Conservation (phyloP, 805 yeast species). For the Sugiyamaella floridensis region DNA sequence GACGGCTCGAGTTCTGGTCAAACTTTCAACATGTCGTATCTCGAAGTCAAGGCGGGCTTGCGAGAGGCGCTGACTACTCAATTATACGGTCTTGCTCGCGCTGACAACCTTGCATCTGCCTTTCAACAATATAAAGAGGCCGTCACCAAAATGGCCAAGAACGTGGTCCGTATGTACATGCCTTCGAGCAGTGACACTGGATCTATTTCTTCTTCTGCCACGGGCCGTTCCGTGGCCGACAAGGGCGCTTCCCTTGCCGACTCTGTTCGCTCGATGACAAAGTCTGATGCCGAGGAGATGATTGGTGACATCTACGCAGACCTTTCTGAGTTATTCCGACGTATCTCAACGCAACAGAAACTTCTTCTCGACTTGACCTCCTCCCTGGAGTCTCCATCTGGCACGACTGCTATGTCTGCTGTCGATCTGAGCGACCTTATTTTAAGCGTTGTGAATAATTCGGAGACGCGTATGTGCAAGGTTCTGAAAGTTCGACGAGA, state of each 20-base stretch:
- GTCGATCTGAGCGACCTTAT: conserved; percentile 64
- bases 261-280: conserved; percentile 56
- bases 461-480: conserved; percentile 72
- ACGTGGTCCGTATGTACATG: conserved; percentile 56
- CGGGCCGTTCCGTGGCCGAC: conserved; percentile 27
- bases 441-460: conserved; percentile 56
- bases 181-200: conserved; percentile 37
- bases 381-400: conserved; percentile 31
- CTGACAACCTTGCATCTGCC: conserved; percentile 56
- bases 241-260: conserved; percentile 38
- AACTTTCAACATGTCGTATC: conserved; percentile 33
- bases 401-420: conserved; percentile 23
- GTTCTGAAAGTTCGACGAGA: conserved; percentile 72
- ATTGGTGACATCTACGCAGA: conserved; percentile 51
- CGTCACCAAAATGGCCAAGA: conserved; percentile 64
- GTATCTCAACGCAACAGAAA: conserved; percentile 75
- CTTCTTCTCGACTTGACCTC: conserved; percentile 64
- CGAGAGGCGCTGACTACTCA: conserved; percentile 40
- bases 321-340: conserved; percentile 63
- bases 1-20: not conserved
- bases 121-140: conserved; percentile 59
- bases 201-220: conserved; percentile 24
- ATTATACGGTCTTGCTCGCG: conserved; percentile 51
- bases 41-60: conserved; percentile 35
- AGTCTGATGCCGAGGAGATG: conserved; percentile 71